Evolutionary conservation across 129 eudicot species (phyloP).

Genomic region (Flaveria bidentis): DNA sequence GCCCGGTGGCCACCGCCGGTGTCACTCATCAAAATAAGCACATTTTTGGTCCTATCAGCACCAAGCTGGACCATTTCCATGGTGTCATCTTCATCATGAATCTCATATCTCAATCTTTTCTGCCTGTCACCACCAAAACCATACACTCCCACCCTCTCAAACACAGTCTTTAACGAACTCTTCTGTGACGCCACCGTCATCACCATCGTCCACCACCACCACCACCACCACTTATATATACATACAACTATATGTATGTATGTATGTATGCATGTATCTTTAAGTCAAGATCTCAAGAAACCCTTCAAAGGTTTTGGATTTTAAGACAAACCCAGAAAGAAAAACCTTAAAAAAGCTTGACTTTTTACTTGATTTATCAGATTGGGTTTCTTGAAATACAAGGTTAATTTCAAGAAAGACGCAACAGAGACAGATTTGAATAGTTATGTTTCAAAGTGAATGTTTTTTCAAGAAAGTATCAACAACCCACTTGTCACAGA

Average conservation of each 20-base stretch:
- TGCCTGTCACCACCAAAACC: slow-evolving; percentile 46
- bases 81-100: slow-evolving; percentile 50
- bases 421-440: slow-evolving; percentile 35
- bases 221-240: slow-evolving; percentile 32
- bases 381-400: slow-evolving; percentile 18
- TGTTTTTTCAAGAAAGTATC: background rate
- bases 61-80: slow-evolving; percentile 92
- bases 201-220: slow-evolving; percentile 41
- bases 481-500: slow-evolving; percentile 20
- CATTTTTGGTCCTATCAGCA: slow-evolving; percentile 79
- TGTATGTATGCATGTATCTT: background rate
- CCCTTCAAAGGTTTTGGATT: slow-evolving; percentile 9
- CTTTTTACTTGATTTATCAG: slow-evolving; percentile 4
- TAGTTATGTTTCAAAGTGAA: background rate
- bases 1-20: slow-evolving; percentile 97
- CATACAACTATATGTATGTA: slow-evolving; percentile 28
- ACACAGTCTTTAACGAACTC: slow-evolving; percentile 52
- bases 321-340: slow-evolving; percentile 27
- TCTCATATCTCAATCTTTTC: slow-evolving; percentile 43
- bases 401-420: slow-evolving; percentile 30
- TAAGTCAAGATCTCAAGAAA: slow-evolving; percentile 2
- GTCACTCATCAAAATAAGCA: slow-evolving; percentile 90
- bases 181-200: slow-evolving; percentile 42
- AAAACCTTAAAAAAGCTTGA: background rate
- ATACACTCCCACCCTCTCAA: slow-evolving; percentile 61